phyloP scores from a whole-genome alignment of 768 basidiomycete species.

The Porpolomopsis calyptriformis region DNA sequence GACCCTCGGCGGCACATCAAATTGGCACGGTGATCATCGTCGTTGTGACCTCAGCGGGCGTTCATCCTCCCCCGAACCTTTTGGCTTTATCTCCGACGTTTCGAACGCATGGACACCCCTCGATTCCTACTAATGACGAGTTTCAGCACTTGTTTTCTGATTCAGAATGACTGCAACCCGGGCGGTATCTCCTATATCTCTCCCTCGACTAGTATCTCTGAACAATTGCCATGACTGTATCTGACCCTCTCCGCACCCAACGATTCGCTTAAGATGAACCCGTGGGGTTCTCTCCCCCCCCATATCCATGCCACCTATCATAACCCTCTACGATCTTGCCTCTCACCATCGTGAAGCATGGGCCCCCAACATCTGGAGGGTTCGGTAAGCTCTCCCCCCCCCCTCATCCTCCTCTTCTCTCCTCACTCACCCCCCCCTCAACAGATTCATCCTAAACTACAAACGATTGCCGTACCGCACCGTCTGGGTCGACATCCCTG shows the following conservation, averaged over 20 bases:
- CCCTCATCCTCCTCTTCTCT: background rate
- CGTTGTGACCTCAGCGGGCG: too few species aligned
- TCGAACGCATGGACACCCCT: too few species aligned
- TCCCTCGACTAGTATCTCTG: background rate
- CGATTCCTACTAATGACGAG: too few species aligned
- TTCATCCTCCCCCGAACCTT: too few species aligned
- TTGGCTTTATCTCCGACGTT: too few species aligned
- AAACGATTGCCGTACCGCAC: conserved; percentile 64
- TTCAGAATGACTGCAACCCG: background rate
- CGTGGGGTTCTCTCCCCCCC: background rate
- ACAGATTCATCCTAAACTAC: conserved; percentile 65
- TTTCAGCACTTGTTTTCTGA: too few species aligned
- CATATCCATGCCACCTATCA: conserved; percentile 25
- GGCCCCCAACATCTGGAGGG: conserved; percentile 68
- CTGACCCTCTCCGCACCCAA: background rate
- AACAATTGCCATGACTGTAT: background rate
- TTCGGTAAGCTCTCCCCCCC: conserved; percentile 34
- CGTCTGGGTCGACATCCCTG: conserved; percentile 58
- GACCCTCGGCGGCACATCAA: too few species aligned
- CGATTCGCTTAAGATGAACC: background rate
- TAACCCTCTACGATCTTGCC: conserved; percentile 59
- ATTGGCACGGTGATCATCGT: too few species aligned
- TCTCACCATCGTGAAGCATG: conserved; percentile 55
- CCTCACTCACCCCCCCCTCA: background rate
- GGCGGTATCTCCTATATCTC: background rate